Evolutionary conservation across 176 grass and related monocot species (phyloP), one percentile per base, ranked within the genome.

Genomic region (Calamus simplicifolius): DNA sequence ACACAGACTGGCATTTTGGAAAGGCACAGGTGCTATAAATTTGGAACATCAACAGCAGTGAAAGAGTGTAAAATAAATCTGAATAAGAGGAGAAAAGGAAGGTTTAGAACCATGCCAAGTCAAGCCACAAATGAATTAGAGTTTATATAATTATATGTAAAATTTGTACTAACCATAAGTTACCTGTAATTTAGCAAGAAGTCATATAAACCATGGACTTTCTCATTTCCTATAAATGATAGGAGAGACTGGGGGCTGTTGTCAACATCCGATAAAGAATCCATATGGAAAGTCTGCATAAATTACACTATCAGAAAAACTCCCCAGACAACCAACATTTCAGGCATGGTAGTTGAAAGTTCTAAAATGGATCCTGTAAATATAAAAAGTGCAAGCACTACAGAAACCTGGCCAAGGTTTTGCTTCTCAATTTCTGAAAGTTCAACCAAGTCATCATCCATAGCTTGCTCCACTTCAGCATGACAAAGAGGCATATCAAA

Each of bases 131-230:
- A 43, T 43, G 35, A 12, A 43, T 43, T 43, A 13, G 35, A 43
- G 35, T 43, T 7, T 43, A 43, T 13, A 10, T 10, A 43, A 43
- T 8, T 43, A 43, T 12, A 43, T 13, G 35, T 43, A 43, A 43
- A 43, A 43, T 7, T 43, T 43, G 35, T 43, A 12, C 35, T 13
- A 43, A 13, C 8, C 35, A 43, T 43, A 43, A 43, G 35, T 2
- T 82, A 98, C 93, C 78, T 98, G 65, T 98, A 79, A 67, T 98
- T 98, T 72, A 98, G 25, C 49, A 98, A 67, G 76, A 92, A 65
- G 14, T 98, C 87, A 4, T 92, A 92, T 67, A 98, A 72, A 29
- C 80, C 72, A 81, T 98, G 93, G 58, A 98, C 93, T 27, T 73
- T 77, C 68, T 69, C 64, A 5, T 88, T 85, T 68, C 84, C 84